A percentile compares a stretch with the other conserved stretches of the same genome.
phyloP scores from a whole-genome alignment of 1,284 basidiomycete species.

The Thecaphora thlaspeos region DNA sequence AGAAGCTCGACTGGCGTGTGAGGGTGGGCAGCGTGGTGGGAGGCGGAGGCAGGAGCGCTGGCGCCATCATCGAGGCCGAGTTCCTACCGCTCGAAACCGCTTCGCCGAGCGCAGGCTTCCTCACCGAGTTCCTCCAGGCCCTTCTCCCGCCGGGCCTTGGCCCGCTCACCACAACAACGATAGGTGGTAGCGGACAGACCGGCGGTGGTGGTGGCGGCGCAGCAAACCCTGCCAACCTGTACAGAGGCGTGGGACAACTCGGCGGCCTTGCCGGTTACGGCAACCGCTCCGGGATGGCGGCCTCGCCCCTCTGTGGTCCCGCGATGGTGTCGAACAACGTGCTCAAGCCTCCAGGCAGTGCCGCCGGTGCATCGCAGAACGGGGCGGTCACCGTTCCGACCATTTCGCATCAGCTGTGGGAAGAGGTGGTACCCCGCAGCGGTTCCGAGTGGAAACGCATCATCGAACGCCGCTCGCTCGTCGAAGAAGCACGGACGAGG shows the following conservation, averaged over 20 bases:
- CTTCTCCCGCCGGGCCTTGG: conserved; percentile 24
- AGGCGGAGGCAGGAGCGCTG: conserved; percentile 32
- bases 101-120: conserved; percentile 24
- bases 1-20: conserved; percentile 28
- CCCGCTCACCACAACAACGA: conserved; percentile 5
- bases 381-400: conserved; percentile 25
- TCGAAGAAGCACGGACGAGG: too few relatives aligned
- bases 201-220: too few relatives aligned
- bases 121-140: conserved; percentile 24
- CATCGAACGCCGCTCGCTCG: conserved; percentile 8
- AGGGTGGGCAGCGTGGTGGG: conserved; percentile 35
- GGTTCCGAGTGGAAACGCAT: conserved; percentile 25
- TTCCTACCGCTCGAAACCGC: conserved; percentile 22
- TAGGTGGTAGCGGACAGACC: too few relatives aligned
- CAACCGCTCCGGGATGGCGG: conserved; percentile 1
- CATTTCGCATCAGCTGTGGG: conserved; percentile 36
- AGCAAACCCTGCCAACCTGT: too few relatives aligned
- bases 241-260: neutral
- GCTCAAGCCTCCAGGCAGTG: conserved; percentile 1
- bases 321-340: conserved; percentile 18
- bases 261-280: neutral
- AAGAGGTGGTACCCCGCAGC: conserved; percentile 30
- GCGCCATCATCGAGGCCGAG: conserved; percentile 36
- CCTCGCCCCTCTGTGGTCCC: neutral
- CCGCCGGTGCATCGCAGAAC: conserved; percentile 18